Evolutionary conservation across 345 rosid genomes (phyloP).

Genomic region (Heritiera littoralis): DNA sequence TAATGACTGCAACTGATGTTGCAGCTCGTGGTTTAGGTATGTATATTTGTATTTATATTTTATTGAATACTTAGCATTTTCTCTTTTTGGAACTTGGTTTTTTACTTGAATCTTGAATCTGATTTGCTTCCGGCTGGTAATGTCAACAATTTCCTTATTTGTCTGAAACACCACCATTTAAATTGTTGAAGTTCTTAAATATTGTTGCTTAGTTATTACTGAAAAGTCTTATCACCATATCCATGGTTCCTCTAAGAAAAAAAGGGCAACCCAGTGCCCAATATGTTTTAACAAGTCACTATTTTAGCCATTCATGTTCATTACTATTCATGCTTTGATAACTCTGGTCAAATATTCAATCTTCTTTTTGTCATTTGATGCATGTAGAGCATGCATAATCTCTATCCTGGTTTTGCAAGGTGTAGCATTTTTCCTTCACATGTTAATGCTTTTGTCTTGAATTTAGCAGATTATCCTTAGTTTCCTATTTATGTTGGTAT

Average conservation of each 20-base stretch:
- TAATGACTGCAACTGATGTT: conserved; percentile 99
- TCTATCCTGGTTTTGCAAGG: not conserved
- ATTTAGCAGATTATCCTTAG: not conserved
- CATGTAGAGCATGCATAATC: not conserved
- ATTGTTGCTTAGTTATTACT: not conserved
- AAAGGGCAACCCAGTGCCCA: too few species aligned
- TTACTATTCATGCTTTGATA: not conserved
- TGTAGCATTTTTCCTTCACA: not conserved
- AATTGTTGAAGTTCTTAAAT: not conserved
- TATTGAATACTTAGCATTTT: not conserved
- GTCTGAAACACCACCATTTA: not conserved
- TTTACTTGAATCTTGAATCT: not conserved
- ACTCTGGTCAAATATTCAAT: not conserved
- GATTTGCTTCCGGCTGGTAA: not conserved
- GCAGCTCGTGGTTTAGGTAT: conserved; percentile 99
- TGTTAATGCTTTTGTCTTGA: not conserved
- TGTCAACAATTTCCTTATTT: not conserved
- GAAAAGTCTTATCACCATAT: not conserved
- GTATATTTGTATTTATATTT: conserved; percentile 2
- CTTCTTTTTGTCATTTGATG: not conserved
- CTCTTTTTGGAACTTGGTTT: not conserved
- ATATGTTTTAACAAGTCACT: not conserved
- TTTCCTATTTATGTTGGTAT: not conserved
- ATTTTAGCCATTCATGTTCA: not conserved
- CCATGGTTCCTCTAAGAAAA: not conserved